phyloP scores from a whole-genome alignment of 1,284 basidiomycete species.

The Uromyces viciae-fabae region DNA sequence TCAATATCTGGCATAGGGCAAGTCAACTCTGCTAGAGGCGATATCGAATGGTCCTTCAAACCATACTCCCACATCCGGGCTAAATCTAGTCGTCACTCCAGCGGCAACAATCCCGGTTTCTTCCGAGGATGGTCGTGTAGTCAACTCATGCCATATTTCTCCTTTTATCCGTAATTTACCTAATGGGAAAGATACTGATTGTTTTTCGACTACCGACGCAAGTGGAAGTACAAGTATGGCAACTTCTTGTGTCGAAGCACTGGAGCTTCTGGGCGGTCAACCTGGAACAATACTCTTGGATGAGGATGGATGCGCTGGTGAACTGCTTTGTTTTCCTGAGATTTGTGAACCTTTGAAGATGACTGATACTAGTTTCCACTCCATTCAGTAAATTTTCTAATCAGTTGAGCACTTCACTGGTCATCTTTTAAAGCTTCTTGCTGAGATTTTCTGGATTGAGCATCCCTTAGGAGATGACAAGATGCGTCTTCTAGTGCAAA shows the following conservation, averaged over 20 bases:
- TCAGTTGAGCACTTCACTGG: slow-evolving; percentile 8
- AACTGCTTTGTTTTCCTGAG: not conserved
- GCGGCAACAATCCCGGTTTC: slow-evolving; percentile 22
- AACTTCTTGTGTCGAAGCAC: slow-evolving; percentile 33
- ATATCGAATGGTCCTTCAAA: slow-evolving; percentile 43
- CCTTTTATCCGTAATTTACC: slow-evolving; percentile 41
- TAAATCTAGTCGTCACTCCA: slow-evolving; percentile 31
- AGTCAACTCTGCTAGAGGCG: slow-evolving; percentile 41
- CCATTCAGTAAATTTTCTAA: slow-evolving; percentile 32
- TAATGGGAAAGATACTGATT: slow-evolving; percentile 36
- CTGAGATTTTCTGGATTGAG: not conserved
- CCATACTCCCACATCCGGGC: slow-evolving; percentile 38
- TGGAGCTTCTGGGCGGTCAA: slow-evolving; percentile 26
- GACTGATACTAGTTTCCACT: not conserved
- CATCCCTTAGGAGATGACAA: slow-evolving; percentile 21
- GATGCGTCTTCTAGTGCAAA: slow-evolving; percentile 37
- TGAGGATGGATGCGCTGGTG: slow-evolving; percentile 42
- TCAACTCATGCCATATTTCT: slow-evolving; percentile 33
- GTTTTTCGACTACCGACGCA: slow-evolving; percentile 36
- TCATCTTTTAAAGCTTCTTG: not conserved
- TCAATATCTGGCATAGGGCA: slow-evolving; percentile 6
- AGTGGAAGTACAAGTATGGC: slow-evolving; percentile 45
- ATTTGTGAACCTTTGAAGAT: not conserved
- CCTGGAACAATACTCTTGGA: slow-evolving; percentile 32
- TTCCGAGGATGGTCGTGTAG: slow-evolving; percentile 38